Evolutionary conservation across 192 early-diverging fungal species (phyloP).

Genomic region (Globomyces pollinis-pini): DNA sequence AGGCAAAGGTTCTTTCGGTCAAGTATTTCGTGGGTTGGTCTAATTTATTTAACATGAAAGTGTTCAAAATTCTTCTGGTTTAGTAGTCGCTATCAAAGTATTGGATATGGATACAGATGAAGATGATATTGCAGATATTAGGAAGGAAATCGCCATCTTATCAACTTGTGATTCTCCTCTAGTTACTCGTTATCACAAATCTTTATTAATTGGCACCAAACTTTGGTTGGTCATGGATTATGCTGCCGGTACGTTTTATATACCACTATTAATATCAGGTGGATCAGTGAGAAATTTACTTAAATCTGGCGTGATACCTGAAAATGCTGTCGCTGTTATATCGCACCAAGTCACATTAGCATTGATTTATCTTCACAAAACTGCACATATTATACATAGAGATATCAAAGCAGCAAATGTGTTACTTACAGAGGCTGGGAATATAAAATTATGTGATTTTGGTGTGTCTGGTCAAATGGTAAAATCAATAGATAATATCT

Average conservation of each 20-base stretch:
- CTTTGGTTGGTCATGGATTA: constrained; percentile 99
- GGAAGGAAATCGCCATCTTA: constrained; percentile 86
- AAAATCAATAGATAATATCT: constrained; percentile 17
- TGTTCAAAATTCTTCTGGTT: constrained; percentile 8
- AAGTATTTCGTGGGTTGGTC: constrained; percentile 41
- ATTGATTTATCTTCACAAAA: constrained; percentile 87
- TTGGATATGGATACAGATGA: constrained; percentile 94
- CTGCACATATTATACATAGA: constrained; percentile 84
- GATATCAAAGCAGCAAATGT: constrained; percentile 93
- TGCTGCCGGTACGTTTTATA: too few species aligned
- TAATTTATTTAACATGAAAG: neutral
- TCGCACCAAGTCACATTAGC: constrained; percentile 82
- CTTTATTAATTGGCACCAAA: constrained; percentile 80
- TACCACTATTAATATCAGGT: too few species aligned
- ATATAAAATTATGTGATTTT: constrained; percentile 53
- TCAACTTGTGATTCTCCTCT: constrained; percentile 81
- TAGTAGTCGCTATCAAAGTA: constrained; percentile 93
- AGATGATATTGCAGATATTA: constrained; percentile 92
- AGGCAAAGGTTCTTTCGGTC: constrained; percentile 55
- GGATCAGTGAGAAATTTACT: constrained; percentile 81
- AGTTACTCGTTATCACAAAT: constrained; percentile 91
- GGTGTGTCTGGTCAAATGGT: constrained; percentile 55
- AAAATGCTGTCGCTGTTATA: constrained; percentile 83
- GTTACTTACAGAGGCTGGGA: constrained; percentile 39
- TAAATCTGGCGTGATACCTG: constrained; percentile 77